Evolutionary conservation across 208 protist species (phyloP).

Genomic region (Acanthamoeba divionensis): DNA sequence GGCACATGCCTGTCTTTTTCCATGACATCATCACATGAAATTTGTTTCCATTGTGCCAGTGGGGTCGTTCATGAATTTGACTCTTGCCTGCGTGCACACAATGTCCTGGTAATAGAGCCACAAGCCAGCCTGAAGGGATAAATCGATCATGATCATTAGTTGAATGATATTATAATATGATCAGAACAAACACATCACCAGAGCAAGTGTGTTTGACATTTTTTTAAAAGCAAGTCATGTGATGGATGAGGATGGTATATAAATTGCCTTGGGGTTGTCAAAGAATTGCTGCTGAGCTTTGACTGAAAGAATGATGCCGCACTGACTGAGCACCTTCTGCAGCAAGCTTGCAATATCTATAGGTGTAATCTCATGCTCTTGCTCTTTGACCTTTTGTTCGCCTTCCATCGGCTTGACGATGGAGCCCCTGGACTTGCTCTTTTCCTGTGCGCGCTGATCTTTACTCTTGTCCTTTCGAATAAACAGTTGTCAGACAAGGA

Average conservation of each 20-base stretch:
- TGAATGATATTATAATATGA: background rate
- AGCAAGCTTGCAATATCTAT: background rate
- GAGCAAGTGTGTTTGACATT: background rate
- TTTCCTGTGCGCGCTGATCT: background rate
- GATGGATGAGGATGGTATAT: background rate
- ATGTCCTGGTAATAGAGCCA: slow-evolving; percentile 56
- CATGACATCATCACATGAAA: background rate
- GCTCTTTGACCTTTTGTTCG: background rate
- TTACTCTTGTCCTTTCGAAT: background rate
- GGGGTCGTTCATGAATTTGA: slow-evolving; percentile 49
- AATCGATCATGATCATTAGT: background rate
- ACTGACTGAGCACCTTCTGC: background rate
- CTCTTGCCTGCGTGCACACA: slow-evolving; percentile 34
- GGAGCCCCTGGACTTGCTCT: background rate
- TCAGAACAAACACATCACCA: background rate
- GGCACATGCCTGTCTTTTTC: background rate
- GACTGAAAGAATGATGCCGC: slow-evolving; percentile 28
- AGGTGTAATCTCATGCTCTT: background rate
- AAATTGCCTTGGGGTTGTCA: background rate
- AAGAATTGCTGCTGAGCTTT: slow-evolving; percentile 38
- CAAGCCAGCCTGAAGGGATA: background rate
- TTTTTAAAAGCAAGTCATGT: background rate
- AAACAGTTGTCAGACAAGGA: background rate
- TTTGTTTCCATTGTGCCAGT: background rate
- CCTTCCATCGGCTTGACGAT: background rate